Evolutionary conservation across 1,284 basidiomycete species (phyloP).

Genomic region (Cerrena zonata): DNA sequence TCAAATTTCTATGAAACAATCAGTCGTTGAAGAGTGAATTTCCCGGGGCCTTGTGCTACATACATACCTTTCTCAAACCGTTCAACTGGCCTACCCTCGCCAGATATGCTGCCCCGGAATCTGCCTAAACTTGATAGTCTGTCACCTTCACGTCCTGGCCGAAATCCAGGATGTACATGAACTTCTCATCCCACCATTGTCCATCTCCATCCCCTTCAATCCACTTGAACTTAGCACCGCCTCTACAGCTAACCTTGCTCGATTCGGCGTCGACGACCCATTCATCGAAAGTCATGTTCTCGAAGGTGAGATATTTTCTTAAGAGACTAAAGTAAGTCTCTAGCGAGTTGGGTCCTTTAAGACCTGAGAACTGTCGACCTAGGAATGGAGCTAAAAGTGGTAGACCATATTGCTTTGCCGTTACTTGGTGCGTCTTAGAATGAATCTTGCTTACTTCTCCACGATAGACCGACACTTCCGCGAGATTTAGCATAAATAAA

Average conservation of each 20-base stretch:
- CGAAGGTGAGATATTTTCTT: conserved; percentile 35
- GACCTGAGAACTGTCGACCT: conserved; percentile 44
- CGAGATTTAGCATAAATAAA: no score
- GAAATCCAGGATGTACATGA: conserved; percentile 56
- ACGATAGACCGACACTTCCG: no score
- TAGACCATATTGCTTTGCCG: conserved; percentile 54
- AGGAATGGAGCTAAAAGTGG: conserved; percentile 52
- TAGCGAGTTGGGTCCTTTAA: conserved; percentile 31
- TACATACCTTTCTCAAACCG: conserved; percentile 11
- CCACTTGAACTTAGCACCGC: conserved; percentile 54
- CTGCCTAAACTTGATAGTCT: conserved; percentile 63
- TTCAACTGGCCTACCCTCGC: conserved; percentile 46
- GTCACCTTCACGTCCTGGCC: conserved; percentile 50
- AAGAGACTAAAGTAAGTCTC: conserved; percentile 48
- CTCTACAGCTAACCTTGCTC: conserved; percentile 48
- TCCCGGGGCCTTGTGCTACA: no score
- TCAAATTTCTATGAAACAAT: no score
- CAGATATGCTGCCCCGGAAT: conserved; percentile 59
- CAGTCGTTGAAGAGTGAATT: no score
- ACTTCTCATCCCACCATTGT: conserved; percentile 58
- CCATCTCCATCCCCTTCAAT: conserved; percentile 32
- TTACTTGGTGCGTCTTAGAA: conserved; percentile 39
- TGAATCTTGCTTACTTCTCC: no score
- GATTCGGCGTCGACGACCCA: conserved; percentile 39
- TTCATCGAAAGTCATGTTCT: conserved; percentile 37